Base-by-base conservation (phyloP, 495 filamentous ascomycete species). In the Tuber borchii region DNA sequence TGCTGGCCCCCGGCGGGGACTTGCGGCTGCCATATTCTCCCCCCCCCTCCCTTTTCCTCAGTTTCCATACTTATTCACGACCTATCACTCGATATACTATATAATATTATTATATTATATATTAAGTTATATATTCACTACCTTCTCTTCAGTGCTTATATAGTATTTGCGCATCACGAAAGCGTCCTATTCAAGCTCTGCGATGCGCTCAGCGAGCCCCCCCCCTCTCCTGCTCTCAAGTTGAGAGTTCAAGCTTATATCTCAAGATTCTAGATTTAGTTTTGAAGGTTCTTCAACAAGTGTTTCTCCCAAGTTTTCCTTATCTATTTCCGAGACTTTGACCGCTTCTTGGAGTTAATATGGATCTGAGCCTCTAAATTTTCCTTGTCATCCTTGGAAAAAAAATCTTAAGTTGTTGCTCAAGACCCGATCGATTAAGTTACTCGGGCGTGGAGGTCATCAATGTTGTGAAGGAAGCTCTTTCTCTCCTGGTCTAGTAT, bases 391-490 rank as follows among this genome's bases (percentile, higher is more conserved):
- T 79, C 56, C 26, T 46, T 75, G 7, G 71, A 42, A n/a, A n/a
- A n/a, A n/a, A n/a, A 20, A 78, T 61, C 44, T 56, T 73, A 19
- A 56, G 77, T 14, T 56, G 68, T 22, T 68, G 51, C 70, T 82
- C 77, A 34, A 82, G 75, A 19, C 51, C 74, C 69, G 56, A 72
- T n/a, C n/a, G n/a, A n/a, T n/a, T n/a, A n/a, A n/a, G n/a, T n/a
- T 44, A 82, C 71, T 3, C 72, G 76, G 22, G 31, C 22, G n/a
- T 77, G 74, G 26, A 79, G 71, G 7, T 44, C 74, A 65, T 31
- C 40, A 40, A 82, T 79, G 34, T 75, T 74, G 20, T 37, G 51
- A 44, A 73, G 71, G 17, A 82, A 76, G 37, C 56, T 73, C n/a
- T 75, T 70, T 56, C 74, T 82, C 71, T 77, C 70, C 1, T 69